phyloP scores from a whole-genome alignment of 2,329 filamentous ascomycete species.

The Exophiala dermatitidis region DNA sequence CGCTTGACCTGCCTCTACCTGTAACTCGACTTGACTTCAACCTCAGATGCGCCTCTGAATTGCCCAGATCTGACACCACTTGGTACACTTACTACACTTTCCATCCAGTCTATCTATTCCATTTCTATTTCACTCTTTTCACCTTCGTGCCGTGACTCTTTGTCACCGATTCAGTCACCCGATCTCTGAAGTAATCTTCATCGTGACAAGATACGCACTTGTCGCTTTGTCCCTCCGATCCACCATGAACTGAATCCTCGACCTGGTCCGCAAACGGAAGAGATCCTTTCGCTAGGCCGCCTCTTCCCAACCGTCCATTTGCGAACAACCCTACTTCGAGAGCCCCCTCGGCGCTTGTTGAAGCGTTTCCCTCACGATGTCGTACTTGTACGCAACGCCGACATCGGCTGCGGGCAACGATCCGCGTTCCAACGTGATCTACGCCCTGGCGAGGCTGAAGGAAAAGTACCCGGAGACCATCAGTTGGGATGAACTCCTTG shows the following conservation, averaged over 20 bases:
- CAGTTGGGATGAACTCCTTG: constrained; percentile 52
- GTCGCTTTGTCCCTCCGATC: neutral
- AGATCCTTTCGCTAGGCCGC: constrained; percentile 16
- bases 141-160: too few species aligned
- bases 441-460: constrained; percentile 74
- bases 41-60: too few species aligned
- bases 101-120: too few species aligned
- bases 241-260: constrained; percentile 6
- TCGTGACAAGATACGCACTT: neutral
- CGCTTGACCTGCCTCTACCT: constrained; percentile 2
- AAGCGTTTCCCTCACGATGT: constrained; percentile 3
- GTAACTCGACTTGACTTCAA: neutral
- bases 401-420: constrained; percentile 63
- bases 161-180: too few species aligned
- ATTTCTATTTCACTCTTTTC: too few species aligned
- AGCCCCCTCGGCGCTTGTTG: neutral
- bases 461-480: constrained; percentile 72
- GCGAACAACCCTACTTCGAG: neutral
- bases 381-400: constrained; percentile 63
- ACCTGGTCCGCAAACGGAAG: constrained; percentile 15
- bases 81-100: too few species aligned
- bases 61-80: too few species aligned
- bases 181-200: too few species aligned
- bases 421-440: constrained; percentile 80
- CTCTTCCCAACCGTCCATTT: neutral